Evolutionary conservation across 108 stramenopile species (phyloP).

Genomic region (Seminavis robusta): DNA sequence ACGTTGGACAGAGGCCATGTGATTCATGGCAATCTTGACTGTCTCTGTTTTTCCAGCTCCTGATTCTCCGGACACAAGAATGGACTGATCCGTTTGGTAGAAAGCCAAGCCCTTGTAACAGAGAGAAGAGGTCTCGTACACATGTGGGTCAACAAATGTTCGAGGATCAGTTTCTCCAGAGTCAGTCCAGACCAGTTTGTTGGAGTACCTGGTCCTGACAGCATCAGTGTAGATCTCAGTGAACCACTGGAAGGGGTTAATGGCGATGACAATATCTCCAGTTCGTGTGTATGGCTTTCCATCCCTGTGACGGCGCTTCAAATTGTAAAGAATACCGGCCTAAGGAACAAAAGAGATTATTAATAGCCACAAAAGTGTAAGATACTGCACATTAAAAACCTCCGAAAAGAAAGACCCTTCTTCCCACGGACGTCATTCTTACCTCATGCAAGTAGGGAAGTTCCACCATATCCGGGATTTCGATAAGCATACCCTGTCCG

Average conservation of each 20-base stretch:
- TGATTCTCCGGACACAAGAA: conserved; percentile 87
- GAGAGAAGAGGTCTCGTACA: conserved; percentile 58
- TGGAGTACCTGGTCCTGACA: conserved; percentile 41
- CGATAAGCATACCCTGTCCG: conserved; percentile 20
- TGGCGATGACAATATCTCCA: conserved; percentile 82
- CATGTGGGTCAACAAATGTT: conserved; percentile 43
- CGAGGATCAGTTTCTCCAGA: conserved; percentile 27
- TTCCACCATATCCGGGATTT: conserved; percentile 76
- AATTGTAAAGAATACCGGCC: conserved; percentile 88
- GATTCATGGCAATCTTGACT: conserved; percentile 88
- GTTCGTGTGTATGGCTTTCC: conserved; percentile 82
- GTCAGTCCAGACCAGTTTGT: conserved; percentile 36
- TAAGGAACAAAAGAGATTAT: conserved; percentile 18
- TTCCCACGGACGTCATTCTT: conserved; percentile 1
- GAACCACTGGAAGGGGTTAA: conserved; percentile 86
- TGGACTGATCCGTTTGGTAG: conserved; percentile 55
- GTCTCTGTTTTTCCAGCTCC: conserved; percentile 88
- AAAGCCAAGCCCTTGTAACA: conserved; percentile 57
- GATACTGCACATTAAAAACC: too few relatives aligned
- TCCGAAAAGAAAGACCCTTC: not conserved
- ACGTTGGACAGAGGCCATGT: conserved; percentile 66
- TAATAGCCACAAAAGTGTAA: too few relatives aligned
- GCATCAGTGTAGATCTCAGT: conserved; percentile 56
- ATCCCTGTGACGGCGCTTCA: conserved; percentile 70
- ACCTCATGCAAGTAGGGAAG: conserved; percentile 90